Evolutionary conservation across 2,329 filamentous ascomycete genomes (phyloP), one percentile per base, ranked within the genome.

Genomic region (Cladosporium sp.): DNA sequence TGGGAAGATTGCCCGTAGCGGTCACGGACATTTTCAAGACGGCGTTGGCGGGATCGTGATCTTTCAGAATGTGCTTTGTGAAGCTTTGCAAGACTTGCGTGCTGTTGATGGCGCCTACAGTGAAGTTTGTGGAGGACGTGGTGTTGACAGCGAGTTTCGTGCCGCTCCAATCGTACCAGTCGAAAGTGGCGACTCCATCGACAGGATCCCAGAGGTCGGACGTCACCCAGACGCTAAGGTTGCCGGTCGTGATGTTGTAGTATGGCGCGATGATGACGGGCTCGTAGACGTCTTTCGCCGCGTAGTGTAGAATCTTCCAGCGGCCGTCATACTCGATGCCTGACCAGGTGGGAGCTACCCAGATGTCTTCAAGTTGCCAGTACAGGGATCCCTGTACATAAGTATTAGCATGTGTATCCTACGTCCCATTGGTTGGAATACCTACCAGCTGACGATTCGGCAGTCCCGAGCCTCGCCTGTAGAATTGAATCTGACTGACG

Each of bases 331-430:
- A 85, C 67, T 87, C 84, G 36, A 87, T 81, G 0, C 82, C 80
- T 0, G 84, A 82, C 84, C 84, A 87, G 0, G 82, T 85, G 0
- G 84, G 84, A 1, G 83, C 84, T 63, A 84, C 82, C 67, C 66
- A 69, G 59, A 85, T 81, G 65, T 87, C 84, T 63, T 87, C 83
- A 1, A 88, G 74, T 65, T 87, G 84, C 85, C 84, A 88, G 68
- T 86, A 87, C 5, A 88, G 67, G 11, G 77, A 79, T 0, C 84
- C 84, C 2, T 52, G 11, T 11, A 1, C 3, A 8, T 7, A 20
- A 1, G 14, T 12, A 4, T 50, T 20, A 50, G 45, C 28, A 30
- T 17, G 5, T 43, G 20, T 15, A 15, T 12, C 11, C 14, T 5
- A 2, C 0, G n/a, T 15, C 9, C 5, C 11, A 8, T 15, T 12